These are phyloP conservation scores for Sporothrix euskadiensis DNA, from an alignment of 2,329 filamentous ascomycete genomes.

Conservation along the genomic window DNA sequence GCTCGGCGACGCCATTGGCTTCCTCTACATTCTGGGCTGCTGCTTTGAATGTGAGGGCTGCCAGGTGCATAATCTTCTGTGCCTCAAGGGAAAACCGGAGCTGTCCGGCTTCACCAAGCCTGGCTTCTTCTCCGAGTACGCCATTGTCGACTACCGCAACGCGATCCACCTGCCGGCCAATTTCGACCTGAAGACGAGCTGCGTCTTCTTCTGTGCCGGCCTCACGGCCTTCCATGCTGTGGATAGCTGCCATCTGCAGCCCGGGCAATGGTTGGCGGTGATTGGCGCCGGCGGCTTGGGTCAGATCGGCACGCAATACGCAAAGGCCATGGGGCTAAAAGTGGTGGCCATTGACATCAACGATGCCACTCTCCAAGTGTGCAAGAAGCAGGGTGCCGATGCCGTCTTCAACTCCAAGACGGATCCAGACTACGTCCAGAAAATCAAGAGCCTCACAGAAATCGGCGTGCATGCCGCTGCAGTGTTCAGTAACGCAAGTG, in stretches of 20 bases:
- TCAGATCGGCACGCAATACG: conserved; percentile 48
- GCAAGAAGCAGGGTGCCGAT: conserved; percentile 45
- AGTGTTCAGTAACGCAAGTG: conserved; percentile 44
- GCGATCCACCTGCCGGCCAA: conserved; percentile 44
- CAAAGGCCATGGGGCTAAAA: conserved; percentile 47
- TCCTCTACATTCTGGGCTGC: conserved; percentile 47
- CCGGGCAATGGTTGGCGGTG: conserved; percentile 44
- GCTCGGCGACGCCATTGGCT: conserved; percentile 48
- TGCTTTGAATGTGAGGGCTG: conserved; percentile 52
- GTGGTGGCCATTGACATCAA: conserved; percentile 48
- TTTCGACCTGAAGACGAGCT: conserved; percentile 39
- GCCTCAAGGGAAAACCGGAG: conserved; percentile 42
- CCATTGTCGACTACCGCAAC: conserved; percentile 48
- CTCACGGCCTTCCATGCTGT: conserved; percentile 47
- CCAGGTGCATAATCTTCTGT: conserved; percentile 46
- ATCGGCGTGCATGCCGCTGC: conserved; percentile 47
- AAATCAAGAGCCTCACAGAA: conserved; percentile 45
- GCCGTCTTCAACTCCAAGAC: conserved; percentile 46
- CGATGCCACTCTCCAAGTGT: conserved; percentile 44
- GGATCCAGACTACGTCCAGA: conserved; percentile 41
- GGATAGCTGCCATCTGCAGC: conserved; percentile 39
- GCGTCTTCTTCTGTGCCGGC: conserved; percentile 52
- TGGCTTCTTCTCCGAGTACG: conserved; percentile 52
- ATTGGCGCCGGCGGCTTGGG: conserved; percentile 48
- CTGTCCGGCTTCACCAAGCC: conserved; percentile 47